These are phyloP conservation scores for Diphasiastrum complanatum DNA, from an alignment of 83 land plant genomes.

Conservation along the genomic window DNA sequence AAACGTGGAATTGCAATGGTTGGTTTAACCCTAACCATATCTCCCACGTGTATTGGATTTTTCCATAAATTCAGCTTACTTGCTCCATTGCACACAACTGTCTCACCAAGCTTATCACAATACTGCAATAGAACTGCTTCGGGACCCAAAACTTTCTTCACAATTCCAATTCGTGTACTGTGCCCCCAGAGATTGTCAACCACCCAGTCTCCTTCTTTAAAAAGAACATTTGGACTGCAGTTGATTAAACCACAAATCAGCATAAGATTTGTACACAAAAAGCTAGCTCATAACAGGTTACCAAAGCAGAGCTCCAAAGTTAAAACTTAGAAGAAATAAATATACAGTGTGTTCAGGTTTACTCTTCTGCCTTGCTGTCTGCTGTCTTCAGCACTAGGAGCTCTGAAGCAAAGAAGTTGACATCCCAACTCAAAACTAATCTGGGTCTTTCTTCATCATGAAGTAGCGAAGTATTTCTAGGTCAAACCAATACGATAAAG, in stretches of 20 bases:
- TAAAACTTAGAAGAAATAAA: no score
- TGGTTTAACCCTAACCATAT: conserved; percentile 21
- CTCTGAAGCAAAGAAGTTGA: no score
- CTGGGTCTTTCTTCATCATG: no score
- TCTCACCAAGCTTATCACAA: conserved; percentile 33
- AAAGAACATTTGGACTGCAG: conserved; percentile 5
- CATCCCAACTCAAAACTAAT: no score
- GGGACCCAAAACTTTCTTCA: conserved; percentile 26
- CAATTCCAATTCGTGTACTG: conserved; percentile 24
- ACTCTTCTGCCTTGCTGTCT: no score
- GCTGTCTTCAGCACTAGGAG: no score
- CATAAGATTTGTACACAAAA: not conserved
- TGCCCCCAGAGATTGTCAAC: conserved; percentile 16
- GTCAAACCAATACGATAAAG: no score
- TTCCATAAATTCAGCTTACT: conserved; percentile 27
- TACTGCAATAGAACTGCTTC: conserved; percentile 25
- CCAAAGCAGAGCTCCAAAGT: not conserved
- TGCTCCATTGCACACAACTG: conserved; percentile 8
- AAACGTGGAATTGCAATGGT: conserved; percentile 9
- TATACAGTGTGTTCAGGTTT: no score
- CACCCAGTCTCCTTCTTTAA: conserved; percentile 37
- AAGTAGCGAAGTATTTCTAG: no score
- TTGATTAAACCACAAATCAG: not conserved
- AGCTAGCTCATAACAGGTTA: not conserved
- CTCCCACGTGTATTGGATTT: conserved; percentile 26